Base-by-base conservation (phyloP, 2,329 filamentous ascomycete genomes). In the Scleromitrula shiraiana region DNA sequence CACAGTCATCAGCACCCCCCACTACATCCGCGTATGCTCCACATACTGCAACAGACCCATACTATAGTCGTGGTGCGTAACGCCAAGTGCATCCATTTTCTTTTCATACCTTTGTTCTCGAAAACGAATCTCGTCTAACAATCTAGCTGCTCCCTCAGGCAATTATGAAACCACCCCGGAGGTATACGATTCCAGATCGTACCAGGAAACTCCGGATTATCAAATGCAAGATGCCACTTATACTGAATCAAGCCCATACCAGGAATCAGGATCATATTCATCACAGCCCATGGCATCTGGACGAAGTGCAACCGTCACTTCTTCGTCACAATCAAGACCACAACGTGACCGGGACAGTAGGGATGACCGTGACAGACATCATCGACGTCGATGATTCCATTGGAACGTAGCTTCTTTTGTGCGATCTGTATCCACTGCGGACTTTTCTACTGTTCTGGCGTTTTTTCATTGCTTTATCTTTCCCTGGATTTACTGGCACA, bases 31-130 rank as follows among this genome's bases (percentile, higher is more conserved):
- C 64, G 56, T 60, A 59, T 56, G 23, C 55, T 5, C 47, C 56
- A 20, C 74, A 74, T 59, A 69, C 74, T 51, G 62, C 37, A 41
- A 36, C 68, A 62, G 76, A 79, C 63, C 67, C 75, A 55, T 77
- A 75, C 57, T 41, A 37, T 19, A 75, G 75, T 68, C 77, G 77
- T 71, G 76, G 78, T 77, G 73, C 73, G 74, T 81, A 75, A 68
- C 54, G 51, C 56, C 48, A 63, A 50, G 51, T 48, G 42, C 53
- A 50, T 50, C 14, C 22, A 30, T 44, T 52, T 52, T 53, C 52
- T 41, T 46, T 43, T 41, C 47, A 35, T 46, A 43, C 51, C 29
- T 41, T 26, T 37, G 24, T 33, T 43, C 30, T 52, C 41, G 33
- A 22, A 46, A 56, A 53, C 51, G 52, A 57, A 52, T 55, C 51